Evolutionary conservation across 371 early-diverging fungal genomes (phyloP), one percentile per base, ranked within the genome.

Genomic region (Rhizopus microsporus): DNA sequence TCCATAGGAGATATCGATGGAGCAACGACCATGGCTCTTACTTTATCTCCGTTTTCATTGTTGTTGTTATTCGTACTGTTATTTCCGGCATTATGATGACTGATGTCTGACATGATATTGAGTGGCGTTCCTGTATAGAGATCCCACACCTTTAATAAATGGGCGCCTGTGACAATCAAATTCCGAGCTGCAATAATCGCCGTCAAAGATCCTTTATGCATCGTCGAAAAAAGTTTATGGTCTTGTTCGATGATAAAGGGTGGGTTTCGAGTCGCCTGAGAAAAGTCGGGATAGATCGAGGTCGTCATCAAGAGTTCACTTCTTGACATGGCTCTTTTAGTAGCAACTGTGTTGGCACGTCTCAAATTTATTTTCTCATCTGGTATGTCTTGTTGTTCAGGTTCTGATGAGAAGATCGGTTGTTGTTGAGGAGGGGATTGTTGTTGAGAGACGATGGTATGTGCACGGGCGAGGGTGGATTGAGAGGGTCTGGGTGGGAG

Each of bases 401-500:
- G 35, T 15, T 38, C 47, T 17, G 30, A 16, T 5, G 7, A 23
- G 34, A 52, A 2, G 4, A 33, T 50, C 33, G 52, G 33, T 10
- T 17, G 17, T 50, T 52, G 1, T 7, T 53, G 52, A 32, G 32
- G 42, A 23, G 23, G 23, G 23, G 23, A 23, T 23, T 7, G 56
- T n/a, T 47, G 17, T 17, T 51, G 52, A 37, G 50, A 43, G 7
- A 57, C 57, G 17, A 65, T 62, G 9, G 72, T 72, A 39, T 75
- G 72, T 12, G 75, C 69, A 1, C 70, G 58, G 2, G 75, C 72
- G n/a, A 75, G 49, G 2, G 72, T 63, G 2, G 66, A 72, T 31
- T 65, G 54, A 7, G 75, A 75, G 5, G 75, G 72, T 13, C 75
- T 64, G 9, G 75, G 72, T n/a, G 75, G 75, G 3, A 75, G 60